Conservation (phyloP, 345 rosid species). For the Eucalyptus urophylla region DNA sequence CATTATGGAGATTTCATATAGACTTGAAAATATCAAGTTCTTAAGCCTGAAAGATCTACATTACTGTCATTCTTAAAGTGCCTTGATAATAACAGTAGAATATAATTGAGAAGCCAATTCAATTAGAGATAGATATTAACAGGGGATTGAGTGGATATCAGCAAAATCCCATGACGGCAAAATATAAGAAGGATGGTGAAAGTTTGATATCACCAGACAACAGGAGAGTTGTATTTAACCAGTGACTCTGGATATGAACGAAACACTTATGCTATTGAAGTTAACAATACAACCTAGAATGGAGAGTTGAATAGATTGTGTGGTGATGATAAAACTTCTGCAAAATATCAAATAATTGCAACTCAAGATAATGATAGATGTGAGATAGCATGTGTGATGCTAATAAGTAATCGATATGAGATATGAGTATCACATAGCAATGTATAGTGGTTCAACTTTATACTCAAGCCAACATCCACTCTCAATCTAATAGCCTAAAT, state of each 20-base stretch:
- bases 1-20: not conserved
- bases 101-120: not conserved
- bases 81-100: too few relatives aligned
- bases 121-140: not conserved
- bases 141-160: not conserved
- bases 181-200: not conserved
- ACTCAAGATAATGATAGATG: not conserved
- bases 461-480: not conserved
- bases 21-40: not conserved
- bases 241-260: not conserved
- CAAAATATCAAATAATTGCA: not conserved
- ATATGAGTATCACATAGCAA: not conserved
- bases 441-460: not conserved
- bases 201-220: not conserved
- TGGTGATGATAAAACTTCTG: not conserved
- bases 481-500: not conserved
- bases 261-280: too few relatives aligned
- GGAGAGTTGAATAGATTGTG: not conserved
- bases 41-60: not conserved
- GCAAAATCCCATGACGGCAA: not conserved
- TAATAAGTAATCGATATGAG: too few relatives aligned
- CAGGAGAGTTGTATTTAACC: not conserved
- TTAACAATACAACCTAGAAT: not conserved
- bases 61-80: not conserved
- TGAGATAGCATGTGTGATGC: not conserved